Base-by-base conservation (phyloP, 148 eudicot species). In the Rhododendron henanense region DNA sequence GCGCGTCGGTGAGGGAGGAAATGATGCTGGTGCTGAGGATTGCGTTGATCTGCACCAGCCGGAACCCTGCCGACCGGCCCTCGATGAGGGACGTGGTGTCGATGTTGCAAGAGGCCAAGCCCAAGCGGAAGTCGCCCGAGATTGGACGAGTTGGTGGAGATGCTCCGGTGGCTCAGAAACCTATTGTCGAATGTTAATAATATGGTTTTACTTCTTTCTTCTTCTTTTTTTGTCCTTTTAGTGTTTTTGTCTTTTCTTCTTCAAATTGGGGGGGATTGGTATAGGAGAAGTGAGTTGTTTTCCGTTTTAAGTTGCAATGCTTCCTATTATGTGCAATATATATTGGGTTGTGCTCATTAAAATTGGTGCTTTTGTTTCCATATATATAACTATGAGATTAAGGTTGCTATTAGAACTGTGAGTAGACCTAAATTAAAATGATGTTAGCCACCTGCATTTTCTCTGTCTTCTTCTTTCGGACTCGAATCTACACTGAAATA, bases 21-120 rank as follows among this genome's bases (percentile, higher is more conserved):
- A 97, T 97, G 99, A 86, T 91, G 90, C 78, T 95, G 5, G 18
- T 97, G 10, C 87, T 97, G 6, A 90, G 93, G 89, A 91, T 97
- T n/a, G 99, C 99, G 13, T 84, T 97, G 89, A 88, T 97, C 5
- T 97, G 99, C 78, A 97, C 98, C 0, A 94, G 98, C 81, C 90
- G 92, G 2, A 93, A 85, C 86, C 99, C 99, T 3, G 93, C 92
- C 0, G 99, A 97, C 23, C 86, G 99, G 57, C 99, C 99, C 0
- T 90, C 99, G 1, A 97, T 97, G 99, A 92, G 99, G 83, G 99
- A 97, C 21, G 99, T 97, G 10, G 94, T 97, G 25, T 94, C 99
- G 0, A 97, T 97, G 98, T 82, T 97, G 74, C 93, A 93, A 83
- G 99, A 95, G 85, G 98, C 98, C 67, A 97, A 89, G 91, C 99